Percentiles rank a stretch among this genome's conserved stretches.
phyloP scores from a whole-genome alignment of 345 rosid genomes.

The Aquilaria sinensis region DNA sequence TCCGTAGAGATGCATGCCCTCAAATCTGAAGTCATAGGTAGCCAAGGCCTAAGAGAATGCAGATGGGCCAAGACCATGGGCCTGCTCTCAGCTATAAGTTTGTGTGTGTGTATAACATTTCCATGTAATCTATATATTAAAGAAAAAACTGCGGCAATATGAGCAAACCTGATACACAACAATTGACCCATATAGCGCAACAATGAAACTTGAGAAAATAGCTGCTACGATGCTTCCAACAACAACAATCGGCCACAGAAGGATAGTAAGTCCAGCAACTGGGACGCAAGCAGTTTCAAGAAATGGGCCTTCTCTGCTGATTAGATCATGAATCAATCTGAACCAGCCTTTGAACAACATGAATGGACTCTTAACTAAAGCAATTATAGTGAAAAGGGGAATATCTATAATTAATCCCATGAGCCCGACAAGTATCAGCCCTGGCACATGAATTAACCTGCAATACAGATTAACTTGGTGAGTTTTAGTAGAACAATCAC shows the following conservation, averaged over 20 bases:
- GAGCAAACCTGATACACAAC: conserved; percentile 59
- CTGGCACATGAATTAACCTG: conserved; percentile 74
- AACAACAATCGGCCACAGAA: conserved; percentile 76
- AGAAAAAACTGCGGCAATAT: not conserved
- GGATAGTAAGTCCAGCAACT: conserved; percentile 70
- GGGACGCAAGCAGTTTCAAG: conserved; percentile 81
- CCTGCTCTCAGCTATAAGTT: too few relatives aligned
- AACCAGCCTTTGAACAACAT: conserved; percentile 80
- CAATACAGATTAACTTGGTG: conserved; percentile 14
- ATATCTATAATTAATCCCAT: conserved; percentile 59
- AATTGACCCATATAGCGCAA: conserved; percentile 68
- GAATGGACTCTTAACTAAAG: conserved; percentile 62
- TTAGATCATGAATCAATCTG: conserved; percentile 54
- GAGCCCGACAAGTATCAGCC: conserved; percentile 60
- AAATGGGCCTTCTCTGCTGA: conserved; percentile 75
- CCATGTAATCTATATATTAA: not conserved
- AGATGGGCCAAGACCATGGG: too few relatives aligned
- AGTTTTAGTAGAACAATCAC: not conserved
- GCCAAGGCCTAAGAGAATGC: too few relatives aligned
- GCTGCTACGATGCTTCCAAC: conserved; percentile 53
- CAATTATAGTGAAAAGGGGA: conserved; percentile 63
- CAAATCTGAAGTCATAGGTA: too few relatives aligned
- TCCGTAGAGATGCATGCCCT: too few relatives aligned
- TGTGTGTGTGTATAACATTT: too few relatives aligned
- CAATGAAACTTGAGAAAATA: conserved; percentile 56